Base-by-base conservation (phyloP, 2,329 filamentous ascomycete genomes). In the Elsinoe perseae region DNA sequence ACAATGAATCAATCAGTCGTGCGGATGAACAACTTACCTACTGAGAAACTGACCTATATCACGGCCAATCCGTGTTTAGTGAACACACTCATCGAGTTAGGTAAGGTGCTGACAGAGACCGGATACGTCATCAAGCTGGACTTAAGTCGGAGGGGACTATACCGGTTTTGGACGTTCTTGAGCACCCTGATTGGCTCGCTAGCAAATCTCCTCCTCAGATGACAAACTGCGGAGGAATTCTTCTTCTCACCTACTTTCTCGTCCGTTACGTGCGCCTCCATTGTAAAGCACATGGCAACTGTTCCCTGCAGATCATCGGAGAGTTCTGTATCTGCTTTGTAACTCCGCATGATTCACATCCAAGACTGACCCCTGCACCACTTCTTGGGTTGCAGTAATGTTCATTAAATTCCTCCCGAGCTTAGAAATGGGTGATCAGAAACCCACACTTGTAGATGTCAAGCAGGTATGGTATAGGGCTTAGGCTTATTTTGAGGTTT, bases 171-270 rank as follows among this genome's bases (percentile, higher is more conserved):
- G 25, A 18, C 1, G 3, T 12, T 4, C n/a, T 18, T 21, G 7
- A 4, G 10, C 16, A 20, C 14, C 8, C n/a, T 38, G 30, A 52
- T 52, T 50, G 25, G 46, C 14, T 20, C 42, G 46, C 28, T 36
- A 20, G 2, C 18, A 2, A 12, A 20, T 20, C 43, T 27, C 21
- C 27, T 27, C 44, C 44, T 30, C 8, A 23, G 48, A 28, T 52
- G 28, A 52, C 48, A 52, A 52, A 52, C 48, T 38, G 28, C 48
- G 48, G 48, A 52, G 25, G 48, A 52, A 52, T 32, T 34, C 28
- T 4, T n/a, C 32, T 14, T 14, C 4, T 14, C 32, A 6, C 23
- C 18, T 18, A 43, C 10, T 20, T 23, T 43, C 16, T 12, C 6
- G 38, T 43, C 38, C 38, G 28, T 40, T 40, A n/a, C 36, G 18